phyloP scores from a whole-genome alignment of 1,284 basidiomycete genomes.

The Xerocomus minutiporus region DNA sequence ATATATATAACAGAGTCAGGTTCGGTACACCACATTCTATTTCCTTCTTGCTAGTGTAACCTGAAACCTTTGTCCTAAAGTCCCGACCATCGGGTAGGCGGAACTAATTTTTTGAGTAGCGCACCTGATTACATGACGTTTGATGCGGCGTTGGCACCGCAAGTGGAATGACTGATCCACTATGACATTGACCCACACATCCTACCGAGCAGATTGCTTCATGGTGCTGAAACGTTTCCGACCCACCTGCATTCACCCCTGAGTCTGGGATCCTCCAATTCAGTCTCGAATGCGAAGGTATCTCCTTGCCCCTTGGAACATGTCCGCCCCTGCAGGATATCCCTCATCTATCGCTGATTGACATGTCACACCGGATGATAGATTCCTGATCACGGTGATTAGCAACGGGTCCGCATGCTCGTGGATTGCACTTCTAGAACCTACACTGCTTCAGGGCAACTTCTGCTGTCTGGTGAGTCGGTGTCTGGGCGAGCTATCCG shows the following conservation, averaged over 20 bases:
- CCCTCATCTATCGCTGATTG: slow-evolving; percentile 10
- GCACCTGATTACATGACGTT: slow-evolving; percentile 1
- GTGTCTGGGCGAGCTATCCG: too few relatives aligned
- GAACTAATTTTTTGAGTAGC: not conserved
- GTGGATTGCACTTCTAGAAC: not conserved
- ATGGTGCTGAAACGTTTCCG: slow-evolving; percentile 25
- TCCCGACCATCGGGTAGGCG: not conserved
- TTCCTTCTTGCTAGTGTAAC: not conserved
- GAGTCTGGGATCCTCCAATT: slow-evolving; percentile 23
- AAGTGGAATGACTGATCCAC: slow-evolving; percentile 8
- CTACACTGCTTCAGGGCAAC: slow-evolving; percentile 9
- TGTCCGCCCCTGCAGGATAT: slow-evolving; percentile 11
- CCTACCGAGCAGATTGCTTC: slow-evolving; percentile 12
- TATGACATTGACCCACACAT: slow-evolving; percentile 12
- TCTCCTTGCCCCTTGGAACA: slow-evolving; percentile 20
- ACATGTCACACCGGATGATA: slow-evolving; percentile 2
- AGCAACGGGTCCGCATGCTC: not conserved
- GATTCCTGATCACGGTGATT: slow-evolving; percentile 2
- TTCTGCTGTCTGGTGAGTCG: not conserved
- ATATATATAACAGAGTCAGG: not conserved
- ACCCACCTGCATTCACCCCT: slow-evolving; percentile 25
- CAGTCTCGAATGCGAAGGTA: slow-evolving; percentile 23
- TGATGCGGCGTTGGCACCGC: slow-evolving; percentile 1
- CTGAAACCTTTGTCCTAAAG: slow-evolving; percentile 5
- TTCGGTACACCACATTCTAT: not conserved